These are phyloP conservation scores for Boletus subcaerulescens DNA, from an alignment of 768 basidiomycete genomes.

Conservation along the genomic window DNA sequence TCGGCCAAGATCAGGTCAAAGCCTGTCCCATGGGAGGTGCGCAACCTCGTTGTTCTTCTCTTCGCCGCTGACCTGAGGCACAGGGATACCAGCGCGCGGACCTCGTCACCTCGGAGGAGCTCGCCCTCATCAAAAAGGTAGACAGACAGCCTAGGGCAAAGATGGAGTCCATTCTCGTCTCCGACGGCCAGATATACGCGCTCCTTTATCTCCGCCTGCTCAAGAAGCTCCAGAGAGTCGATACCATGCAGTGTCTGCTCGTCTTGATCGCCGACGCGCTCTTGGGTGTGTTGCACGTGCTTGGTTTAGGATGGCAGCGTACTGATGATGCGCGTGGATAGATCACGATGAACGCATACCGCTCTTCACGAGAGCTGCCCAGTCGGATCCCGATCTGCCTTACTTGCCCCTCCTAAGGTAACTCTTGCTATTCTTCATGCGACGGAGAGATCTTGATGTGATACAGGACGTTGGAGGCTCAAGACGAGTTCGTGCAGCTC, in stretches of 20 bases:
- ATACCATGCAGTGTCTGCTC: constrained; percentile 85
- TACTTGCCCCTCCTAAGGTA: constrained; percentile 78
- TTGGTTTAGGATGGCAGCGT: neutral
- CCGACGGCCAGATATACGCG: constrained; percentile 82
- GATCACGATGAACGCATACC: constrained; percentile 87
- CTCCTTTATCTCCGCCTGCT: constrained; percentile 87
- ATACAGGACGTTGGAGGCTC: constrained; percentile 70
- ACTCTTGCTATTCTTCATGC: neutral
- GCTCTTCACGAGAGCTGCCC: constrained; percentile 60
- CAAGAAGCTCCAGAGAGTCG: constrained; percentile 79
- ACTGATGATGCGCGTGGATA: constrained; percentile 25
- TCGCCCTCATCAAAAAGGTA: constrained; percentile 84
- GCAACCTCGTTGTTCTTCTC: neutral
- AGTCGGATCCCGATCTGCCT: constrained; percentile 75
- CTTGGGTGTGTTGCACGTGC: constrained; percentile 48
- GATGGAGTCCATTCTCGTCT: constrained; percentile 73
- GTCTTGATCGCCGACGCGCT: constrained; percentile 89
- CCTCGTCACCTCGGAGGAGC: constrained; percentile 83
- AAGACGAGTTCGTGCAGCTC: constrained; percentile 94
- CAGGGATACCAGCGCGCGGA: constrained; percentile 96
- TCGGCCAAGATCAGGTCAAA: constrained; percentile 87
- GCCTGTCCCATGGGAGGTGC: constrained; percentile 95
- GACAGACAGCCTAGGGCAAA: constrained; percentile 75
- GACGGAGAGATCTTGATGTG: constrained; percentile 1
- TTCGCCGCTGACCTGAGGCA: constrained; percentile 10